A percentile compares a stretch with the other conserved stretches of the same genome.
Evolutionary conservation across 1,284 basidiomycete species (phyloP).

Genomic region (Inonotus obliquus): DNA sequence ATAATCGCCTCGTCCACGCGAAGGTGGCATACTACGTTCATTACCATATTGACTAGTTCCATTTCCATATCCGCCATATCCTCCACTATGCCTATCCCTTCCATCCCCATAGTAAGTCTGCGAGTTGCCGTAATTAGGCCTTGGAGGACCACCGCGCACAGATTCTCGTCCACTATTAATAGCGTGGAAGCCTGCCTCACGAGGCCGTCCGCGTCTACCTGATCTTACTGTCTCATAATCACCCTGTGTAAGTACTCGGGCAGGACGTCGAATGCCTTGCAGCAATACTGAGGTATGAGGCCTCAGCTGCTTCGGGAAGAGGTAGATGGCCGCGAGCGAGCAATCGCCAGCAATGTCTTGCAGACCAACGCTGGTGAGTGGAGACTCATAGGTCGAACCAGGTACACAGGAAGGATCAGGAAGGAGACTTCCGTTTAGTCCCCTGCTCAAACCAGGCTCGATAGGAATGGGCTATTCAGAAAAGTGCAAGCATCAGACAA

Average conservation of each 20-base stretch:
- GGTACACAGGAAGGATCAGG: conserved; percentile 90
- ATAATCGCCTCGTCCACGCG: conserved; percentile 9
- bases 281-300: conserved; percentile 87
- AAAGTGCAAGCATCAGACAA: conserved; percentile 11
- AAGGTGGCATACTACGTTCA: conserved; percentile 3
- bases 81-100: conserved; percentile 17
- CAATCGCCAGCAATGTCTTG: conserved; percentile 84
- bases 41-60: conserved; percentile 9
- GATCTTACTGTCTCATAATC: conserved; percentile 69
- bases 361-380: conserved; percentile 51
- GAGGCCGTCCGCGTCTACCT: conserved; percentile 37
- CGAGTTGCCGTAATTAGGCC: conserved; percentile 21
- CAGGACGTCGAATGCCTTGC: conserved; percentile 62
- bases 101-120: conserved; percentile 22
- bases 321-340: conserved; percentile 84
- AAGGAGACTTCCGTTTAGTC: conserved; percentile 77
- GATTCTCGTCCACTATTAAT: conserved; percentile 24
- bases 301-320: conserved; percentile 82
- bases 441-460: conserved; percentile 66
- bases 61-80: conserved; percentile 20
- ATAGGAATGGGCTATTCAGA: conserved; percentile 56
- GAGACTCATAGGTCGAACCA: conserved; percentile 84
- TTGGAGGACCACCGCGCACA: conserved; percentile 10
- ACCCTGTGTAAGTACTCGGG: conserved; percentile 58
- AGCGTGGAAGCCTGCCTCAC: conserved; percentile 23